Evolutionary conservation across 805 yeast species (phyloP).

Genomic region (Myxozyma lipomycoides): DNA sequence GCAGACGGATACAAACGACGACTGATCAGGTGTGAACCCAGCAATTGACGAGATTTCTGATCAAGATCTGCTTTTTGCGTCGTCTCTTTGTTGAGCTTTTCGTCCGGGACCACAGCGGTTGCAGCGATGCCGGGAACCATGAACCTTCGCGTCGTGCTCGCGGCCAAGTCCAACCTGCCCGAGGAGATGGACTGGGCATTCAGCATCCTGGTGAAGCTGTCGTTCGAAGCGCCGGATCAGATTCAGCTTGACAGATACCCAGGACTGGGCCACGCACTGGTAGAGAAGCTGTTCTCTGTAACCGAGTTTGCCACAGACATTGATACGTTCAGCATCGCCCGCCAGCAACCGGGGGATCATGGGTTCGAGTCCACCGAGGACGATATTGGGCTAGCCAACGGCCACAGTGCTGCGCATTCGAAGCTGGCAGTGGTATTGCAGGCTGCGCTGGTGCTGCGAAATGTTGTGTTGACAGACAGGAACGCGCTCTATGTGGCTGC

Average conservation of each 20-base stretch:
- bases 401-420: conserved; percentile 1
- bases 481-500: conserved; percentile 75
- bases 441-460: conserved; percentile 68
- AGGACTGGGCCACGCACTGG: conserved; percentile 39
- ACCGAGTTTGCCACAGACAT: conserved; percentile 3
- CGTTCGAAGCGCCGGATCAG: conserved; percentile 49
- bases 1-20: too few relatives aligned
- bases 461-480: conserved; percentile 75
- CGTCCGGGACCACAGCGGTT: too few relatives aligned
- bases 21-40: too few relatives aligned
- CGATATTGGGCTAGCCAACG: conserved; percentile 17
- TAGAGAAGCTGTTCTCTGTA: conserved; percentile 36
- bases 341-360: not conserved
- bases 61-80: too few relatives aligned
- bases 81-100: too few relatives aligned
- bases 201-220: conserved; percentile 46
- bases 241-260: conserved; percentile 46
- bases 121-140: too few relatives aligned
- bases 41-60: too few relatives aligned
- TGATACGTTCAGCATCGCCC: conserved; percentile 2
- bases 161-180: conserved; percentile 59
- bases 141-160: conserved; percentile 55
- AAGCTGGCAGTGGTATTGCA: conserved; percentile 40
- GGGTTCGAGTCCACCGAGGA: conserved; percentile 19
- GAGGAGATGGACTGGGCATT: conserved; percentile 72